Evolutionary conservation across 1,284 basidiomycete genomes (phyloP).

Genomic region (Grifola frondosa): DNA sequence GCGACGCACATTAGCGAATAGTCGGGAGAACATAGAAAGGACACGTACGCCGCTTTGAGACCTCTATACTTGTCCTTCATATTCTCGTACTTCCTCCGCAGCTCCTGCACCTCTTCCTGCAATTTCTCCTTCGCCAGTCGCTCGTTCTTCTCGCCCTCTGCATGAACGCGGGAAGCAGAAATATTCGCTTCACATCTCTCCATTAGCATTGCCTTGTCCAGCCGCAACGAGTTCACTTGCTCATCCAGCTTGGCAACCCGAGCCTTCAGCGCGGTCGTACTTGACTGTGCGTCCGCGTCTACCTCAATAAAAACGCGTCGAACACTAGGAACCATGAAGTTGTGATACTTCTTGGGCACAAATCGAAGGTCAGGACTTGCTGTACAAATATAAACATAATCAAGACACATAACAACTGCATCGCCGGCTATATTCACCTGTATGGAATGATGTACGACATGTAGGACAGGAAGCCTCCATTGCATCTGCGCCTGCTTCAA

Average conservation of each 20-base stretch:
- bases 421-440: conserved; percentile 39
- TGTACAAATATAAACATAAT: conserved; percentile 19
- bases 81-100: conserved; percentile 32
- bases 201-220: conserved; percentile 43
- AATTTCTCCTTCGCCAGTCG: conserved; percentile 29
- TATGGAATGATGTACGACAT: conserved; percentile 54
- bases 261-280: conserved; percentile 21
- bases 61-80: conserved; percentile 28
- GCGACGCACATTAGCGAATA: not conserved
- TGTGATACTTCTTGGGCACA: conserved; percentile 60
- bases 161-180: conserved; percentile 29
- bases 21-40: not conserved
- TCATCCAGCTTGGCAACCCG: conserved; percentile 35
- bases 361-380: conserved; percentile 45
- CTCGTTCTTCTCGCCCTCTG: conserved; percentile 36
- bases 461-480: conserved; percentile 52
- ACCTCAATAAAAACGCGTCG: conserved; percentile 57
- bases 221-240: conserved; percentile 34
- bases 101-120: conserved; percentile 25
- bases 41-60: conserved; percentile 24
- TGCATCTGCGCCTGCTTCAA: conserved; percentile 42
- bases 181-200: conserved; percentile 40
- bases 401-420: conserved; percentile 2
- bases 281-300: conserved; percentile 15
- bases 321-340: conserved; percentile 52